Conservation (phyloP, 805 yeast species). For the Yamadazyma olivae region DNA sequence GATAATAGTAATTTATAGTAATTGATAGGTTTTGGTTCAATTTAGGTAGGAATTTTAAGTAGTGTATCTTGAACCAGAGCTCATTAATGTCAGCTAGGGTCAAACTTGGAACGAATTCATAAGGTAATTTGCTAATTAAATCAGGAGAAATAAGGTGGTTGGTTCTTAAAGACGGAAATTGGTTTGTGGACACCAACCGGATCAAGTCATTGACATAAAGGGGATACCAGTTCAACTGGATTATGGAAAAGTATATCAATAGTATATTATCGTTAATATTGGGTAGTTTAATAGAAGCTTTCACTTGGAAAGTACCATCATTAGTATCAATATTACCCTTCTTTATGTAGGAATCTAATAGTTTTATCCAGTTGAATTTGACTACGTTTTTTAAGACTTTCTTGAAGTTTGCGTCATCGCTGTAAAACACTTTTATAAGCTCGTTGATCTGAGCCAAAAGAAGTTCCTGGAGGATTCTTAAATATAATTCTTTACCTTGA, state of each 20-base stretch:
- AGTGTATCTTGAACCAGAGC: slow-evolving; percentile 1
- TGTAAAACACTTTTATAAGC: slow-evolving; percentile 39
- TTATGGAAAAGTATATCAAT: slow-evolving; percentile 50
- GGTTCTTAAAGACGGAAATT: slow-evolving; percentile 49
- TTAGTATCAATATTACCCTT: slow-evolving; percentile 6
- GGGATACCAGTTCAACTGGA: slow-evolving; percentile 45
- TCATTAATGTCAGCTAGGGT: slow-evolving; percentile 3
- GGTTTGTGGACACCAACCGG: slow-evolving; percentile 36
- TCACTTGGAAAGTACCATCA: slow-evolving; percentile 6
- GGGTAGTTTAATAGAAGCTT: slow-evolving; percentile 15
- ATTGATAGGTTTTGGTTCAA: background rate
- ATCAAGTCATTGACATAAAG: slow-evolving; percentile 49
- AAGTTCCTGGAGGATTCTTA: slow-evolving; percentile 8
- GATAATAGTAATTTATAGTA: slow-evolving; percentile 25
- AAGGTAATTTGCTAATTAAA: slow-evolving; percentile 36
- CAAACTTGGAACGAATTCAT: background rate
- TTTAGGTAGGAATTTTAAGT: background rate
- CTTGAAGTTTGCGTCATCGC: slow-evolving; percentile 1
- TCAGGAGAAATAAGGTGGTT: slow-evolving; percentile 35
- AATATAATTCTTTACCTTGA: slow-evolving; percentile 8
- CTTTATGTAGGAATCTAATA: slow-evolving; percentile 13
- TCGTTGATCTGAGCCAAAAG: slow-evolving; percentile 41
- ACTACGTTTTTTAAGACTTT: slow-evolving; percentile 17
- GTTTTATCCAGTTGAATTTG: slow-evolving; percentile 31
- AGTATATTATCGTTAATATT: slow-evolving; percentile 28